Conservation (phyloP, 2,329 filamentous ascomycete genomes). For the Dichotomopilus funicola region DNA sequence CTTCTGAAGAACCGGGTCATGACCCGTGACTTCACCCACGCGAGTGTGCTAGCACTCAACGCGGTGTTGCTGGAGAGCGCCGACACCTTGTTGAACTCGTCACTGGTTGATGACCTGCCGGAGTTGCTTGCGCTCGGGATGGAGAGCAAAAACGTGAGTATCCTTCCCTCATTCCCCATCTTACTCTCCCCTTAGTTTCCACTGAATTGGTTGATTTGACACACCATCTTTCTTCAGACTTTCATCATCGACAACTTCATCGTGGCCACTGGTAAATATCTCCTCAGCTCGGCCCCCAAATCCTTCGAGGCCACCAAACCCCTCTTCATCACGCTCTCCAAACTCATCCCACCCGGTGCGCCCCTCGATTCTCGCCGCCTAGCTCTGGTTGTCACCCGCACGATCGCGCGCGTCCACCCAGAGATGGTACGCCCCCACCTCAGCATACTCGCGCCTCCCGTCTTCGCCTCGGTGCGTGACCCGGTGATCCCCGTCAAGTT, state of each 20-base stretch:
- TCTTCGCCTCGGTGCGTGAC: slow-evolving; percentile 88
- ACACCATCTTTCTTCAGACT: slow-evolving; percentile 40
- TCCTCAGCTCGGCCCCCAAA: slow-evolving; percentile 63
- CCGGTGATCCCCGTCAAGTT: slow-evolving; percentile 91
- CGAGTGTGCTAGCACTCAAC: slow-evolving; percentile 82
- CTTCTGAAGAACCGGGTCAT: slow-evolving; percentile 69
- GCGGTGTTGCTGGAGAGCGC: slow-evolving; percentile 79
- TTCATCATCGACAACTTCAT: slow-evolving; percentile 84
- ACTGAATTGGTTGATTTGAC: background rate
- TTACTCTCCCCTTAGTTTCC: too few relatives aligned
- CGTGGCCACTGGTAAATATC: slow-evolving; percentile 83
- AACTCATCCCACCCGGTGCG: slow-evolving; percentile 68
- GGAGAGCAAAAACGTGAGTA: slow-evolving; percentile 63
- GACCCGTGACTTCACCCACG: slow-evolving; percentile 64
- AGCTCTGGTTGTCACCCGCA: slow-evolving; percentile 80
- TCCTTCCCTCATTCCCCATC: background rate
- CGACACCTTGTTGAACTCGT: slow-evolving; percentile 56
- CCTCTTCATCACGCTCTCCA: slow-evolving; percentile 71
- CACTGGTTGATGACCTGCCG: slow-evolving; percentile 66
- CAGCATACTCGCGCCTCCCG: slow-evolving; percentile 66
- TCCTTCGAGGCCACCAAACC: slow-evolving; percentile 71
- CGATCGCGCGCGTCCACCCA: slow-evolving; percentile 70
- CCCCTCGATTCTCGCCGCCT: slow-evolving; percentile 79
- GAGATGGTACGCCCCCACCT: slow-evolving; percentile 79
- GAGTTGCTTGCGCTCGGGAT: slow-evolving; percentile 77